Percentiles rank a stretch among this genome's conserved stretches.
Evolutionary conservation across 495 filamentous ascomycete genomes (phyloP).

Genomic region (Talaromyces thailandensis): DNA sequence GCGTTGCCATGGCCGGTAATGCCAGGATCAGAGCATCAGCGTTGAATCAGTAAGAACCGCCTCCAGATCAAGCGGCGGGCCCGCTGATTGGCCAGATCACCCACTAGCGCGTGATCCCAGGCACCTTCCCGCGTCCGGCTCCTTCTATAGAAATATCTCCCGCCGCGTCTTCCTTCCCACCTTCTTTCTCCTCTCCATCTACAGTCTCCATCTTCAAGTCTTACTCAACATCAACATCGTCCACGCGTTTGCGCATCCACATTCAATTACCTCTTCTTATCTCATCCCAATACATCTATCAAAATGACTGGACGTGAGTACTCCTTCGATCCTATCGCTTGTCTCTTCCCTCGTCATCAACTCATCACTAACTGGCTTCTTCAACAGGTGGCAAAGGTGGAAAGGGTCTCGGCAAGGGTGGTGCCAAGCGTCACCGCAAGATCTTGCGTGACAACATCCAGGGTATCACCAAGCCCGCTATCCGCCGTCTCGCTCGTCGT

Average conservation of each 20-base stretch:
- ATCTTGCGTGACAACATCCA: constrained; percentile 98
- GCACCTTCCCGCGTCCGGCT: constrained; percentile 18
- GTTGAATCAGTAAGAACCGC: constrained; percentile 20
- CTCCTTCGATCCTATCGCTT: not conserved
- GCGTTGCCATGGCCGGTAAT: constrained; percentile 13
- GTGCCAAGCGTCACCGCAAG: constrained; percentile 87
- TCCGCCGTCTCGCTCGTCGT: constrained; percentile 99
- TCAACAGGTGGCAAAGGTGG: constrained; percentile 83
- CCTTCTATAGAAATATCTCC: constrained; percentile 41
- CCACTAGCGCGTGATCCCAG: constrained; percentile 34
- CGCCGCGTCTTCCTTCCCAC: constrained; percentile 20
- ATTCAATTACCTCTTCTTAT: constrained; percentile 18
- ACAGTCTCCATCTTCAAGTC: constrained; percentile 18
- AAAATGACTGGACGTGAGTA: constrained; percentile 59
- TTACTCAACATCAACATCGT: constrained; percentile 24
- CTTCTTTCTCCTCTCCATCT: constrained; percentile 35
- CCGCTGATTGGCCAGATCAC: constrained; percentile 33
- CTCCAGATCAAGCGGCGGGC: constrained; percentile 22
- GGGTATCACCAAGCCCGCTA: constrained; percentile 99
- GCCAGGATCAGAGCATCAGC: constrained; percentile 20
- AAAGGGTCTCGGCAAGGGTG: constrained; percentile 98
- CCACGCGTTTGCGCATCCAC: constrained; percentile 11
- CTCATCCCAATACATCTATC: constrained; percentile 19
- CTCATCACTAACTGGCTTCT: constrained; percentile 31
- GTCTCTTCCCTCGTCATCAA: constrained; percentile 10